Conservation (phyloP, 805 yeast species). For the Candida peoriensis region DNA sequence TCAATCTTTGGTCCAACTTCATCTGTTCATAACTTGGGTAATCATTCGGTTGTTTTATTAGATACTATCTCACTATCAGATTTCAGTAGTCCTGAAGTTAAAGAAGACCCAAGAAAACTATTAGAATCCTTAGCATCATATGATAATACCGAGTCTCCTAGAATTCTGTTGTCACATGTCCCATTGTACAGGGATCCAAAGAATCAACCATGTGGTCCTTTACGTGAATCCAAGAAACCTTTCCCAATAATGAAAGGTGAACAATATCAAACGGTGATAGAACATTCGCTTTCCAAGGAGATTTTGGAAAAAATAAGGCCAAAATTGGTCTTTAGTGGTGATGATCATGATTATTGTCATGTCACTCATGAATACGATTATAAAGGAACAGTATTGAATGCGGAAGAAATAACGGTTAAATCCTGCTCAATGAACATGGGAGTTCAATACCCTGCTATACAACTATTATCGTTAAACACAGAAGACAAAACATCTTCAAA, state of each 20-base stretch:
- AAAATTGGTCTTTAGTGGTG: conserved; percentile 75
- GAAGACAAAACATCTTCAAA: conserved; percentile 12
- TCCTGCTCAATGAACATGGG: conserved; percentile 94
- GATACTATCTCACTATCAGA: conserved; percentile 84
- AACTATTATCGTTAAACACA: conserved; percentile 61
- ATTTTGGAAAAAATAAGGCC: conserved; percentile 63
- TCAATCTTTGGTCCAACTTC: conserved; percentile 70
- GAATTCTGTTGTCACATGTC: conserved; percentile 77
- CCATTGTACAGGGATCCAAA: conserved; percentile 73
- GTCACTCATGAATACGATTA: conserved; percentile 43
- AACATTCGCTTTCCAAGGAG: conserved; percentile 49
- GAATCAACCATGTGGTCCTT: conserved; percentile 64
- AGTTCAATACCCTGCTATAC: conserved; percentile 77
- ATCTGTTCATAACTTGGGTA: conserved; percentile 45
- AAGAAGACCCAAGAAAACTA: conserved; percentile 45
- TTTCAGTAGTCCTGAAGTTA: conserved; percentile 38
- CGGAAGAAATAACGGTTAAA: conserved; percentile 83
- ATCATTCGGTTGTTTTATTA: conserved; percentile 69
- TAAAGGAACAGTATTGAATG: conserved; percentile 23
- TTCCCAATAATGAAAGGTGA: conserved; percentile 73
- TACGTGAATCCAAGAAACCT: conserved; percentile 59
- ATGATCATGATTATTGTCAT: conserved; percentile 95
- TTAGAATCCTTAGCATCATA: conserved; percentile 33
- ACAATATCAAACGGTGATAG: conserved; percentile 90
- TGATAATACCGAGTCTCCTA: conserved; percentile 38